Evolutionary conservation across 108 stramenopile genomes (phyloP).

Genomic region (Nannochloropsis granulata): DNA sequence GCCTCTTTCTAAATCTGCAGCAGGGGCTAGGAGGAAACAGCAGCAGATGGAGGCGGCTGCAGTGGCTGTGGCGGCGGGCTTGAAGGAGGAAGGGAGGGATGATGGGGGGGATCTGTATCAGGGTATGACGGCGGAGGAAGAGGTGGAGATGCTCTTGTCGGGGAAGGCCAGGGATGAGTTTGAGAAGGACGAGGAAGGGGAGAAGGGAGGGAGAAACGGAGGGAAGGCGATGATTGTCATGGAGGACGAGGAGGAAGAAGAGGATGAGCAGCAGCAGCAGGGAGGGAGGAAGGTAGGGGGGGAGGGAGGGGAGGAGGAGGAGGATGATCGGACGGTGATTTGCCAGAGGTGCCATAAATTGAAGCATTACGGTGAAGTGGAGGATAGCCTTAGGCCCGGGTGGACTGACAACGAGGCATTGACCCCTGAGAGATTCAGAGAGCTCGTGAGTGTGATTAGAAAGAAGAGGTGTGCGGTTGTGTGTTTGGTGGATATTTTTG

Average conservation of each 20-base stretch:
- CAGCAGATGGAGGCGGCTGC: no score
- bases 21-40: background rate
- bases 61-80: no score
- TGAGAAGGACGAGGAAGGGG: background rate
- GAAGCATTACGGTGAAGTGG: constrained; percentile 33
- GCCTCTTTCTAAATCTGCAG: background rate
- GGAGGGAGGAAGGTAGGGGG: background rate
- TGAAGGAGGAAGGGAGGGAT: background rate
- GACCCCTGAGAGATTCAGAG: constrained; percentile 16
- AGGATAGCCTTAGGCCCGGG: constrained; percentile 32
- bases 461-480: constrained; percentile 19
- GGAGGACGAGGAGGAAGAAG: background rate
- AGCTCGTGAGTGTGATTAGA: constrained; percentile 15
- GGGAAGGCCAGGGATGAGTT: background rate
- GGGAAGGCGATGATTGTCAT: background rate
- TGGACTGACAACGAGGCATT: constrained; percentile 12
- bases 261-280: background rate
- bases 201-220: background rate
- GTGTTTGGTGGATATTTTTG: constrained; percentile 39
- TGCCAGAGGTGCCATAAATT: constrained; percentile 42
- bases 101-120: background rate
- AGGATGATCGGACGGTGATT: constrained; percentile 20
- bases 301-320: constrained; percentile 1
- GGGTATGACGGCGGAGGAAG: background rate
- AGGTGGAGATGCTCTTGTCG: background rate